Conservation (phyloP, 169 alveolate genomes). For the Plasmodium berghei region DNA sequence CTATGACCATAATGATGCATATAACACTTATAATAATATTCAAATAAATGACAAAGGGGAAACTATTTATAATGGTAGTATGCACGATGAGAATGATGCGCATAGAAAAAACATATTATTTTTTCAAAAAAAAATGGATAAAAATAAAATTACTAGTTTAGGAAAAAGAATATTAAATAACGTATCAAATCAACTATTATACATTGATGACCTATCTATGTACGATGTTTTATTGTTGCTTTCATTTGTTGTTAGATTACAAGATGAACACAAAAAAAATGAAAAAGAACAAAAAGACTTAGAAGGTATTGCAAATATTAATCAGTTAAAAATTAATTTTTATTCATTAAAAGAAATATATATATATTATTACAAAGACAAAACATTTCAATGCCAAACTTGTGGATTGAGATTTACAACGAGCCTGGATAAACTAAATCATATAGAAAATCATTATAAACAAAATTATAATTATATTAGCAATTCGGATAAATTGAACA, state of each 20-base stretch:
- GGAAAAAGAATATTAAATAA: conserved; percentile 44
- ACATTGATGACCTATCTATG: conserved; percentile 52
- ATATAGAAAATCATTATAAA: conserved; percentile 68
- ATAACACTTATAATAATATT: neutral
- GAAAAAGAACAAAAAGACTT: conserved; percentile 71
- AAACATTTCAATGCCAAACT: conserved; percentile 48
- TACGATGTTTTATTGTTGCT: conserved; percentile 48
- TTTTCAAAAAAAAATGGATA: neutral
- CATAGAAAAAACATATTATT: neutral
- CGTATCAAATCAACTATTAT: conserved; percentile 62
- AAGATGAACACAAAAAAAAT: conserved; percentile 71
- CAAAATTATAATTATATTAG: conserved; percentile 17
- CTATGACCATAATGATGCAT: neutral
- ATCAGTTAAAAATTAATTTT: conserved; percentile 30
- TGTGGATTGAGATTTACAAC: conserved; percentile 69
- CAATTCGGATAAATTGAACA: conserved; percentile 14
- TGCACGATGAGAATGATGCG: neutral
- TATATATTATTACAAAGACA: conserved; percentile 33
- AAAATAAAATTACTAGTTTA: neutral
- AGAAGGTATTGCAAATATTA: conserved; percentile 50
- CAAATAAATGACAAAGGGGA: conserved; percentile 1
- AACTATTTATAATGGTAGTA: neutral
- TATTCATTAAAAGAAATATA: conserved; percentile 59
- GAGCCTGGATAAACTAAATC: conserved; percentile 68
- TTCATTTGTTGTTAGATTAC: conserved; percentile 45